Conservation (phyloP, 1,139 yeast species). For the Sugiyamaella castrensis region DNA sequence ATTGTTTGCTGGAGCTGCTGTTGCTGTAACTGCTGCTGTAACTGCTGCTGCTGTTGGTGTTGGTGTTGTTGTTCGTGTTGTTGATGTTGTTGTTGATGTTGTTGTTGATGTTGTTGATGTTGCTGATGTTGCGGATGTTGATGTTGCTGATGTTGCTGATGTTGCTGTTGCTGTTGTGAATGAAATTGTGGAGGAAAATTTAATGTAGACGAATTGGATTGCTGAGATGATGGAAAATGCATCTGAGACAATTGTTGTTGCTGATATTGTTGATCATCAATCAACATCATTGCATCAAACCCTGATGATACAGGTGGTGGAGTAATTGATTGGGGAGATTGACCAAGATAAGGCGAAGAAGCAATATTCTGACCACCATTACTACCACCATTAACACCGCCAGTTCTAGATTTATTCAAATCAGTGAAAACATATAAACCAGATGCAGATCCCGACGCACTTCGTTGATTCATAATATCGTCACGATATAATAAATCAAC, state of each 20-base stretch:
- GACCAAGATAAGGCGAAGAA: conserved; percentile 7
- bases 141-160: conserved; percentile 11
- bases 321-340: conserved; percentile 11
- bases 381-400: not conserved
- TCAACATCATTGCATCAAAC: conserved; percentile 14
- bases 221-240: conserved; percentile 10
- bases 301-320: conserved; percentile 15
- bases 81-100: conserved; percentile 12
- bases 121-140: conserved; percentile 8
- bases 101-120: conserved; percentile 13
- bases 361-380: not conserved
- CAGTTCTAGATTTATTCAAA: conserved; percentile 1
- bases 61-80: conserved; percentile 8
- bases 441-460: conserved; percentile 1
- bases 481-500: conserved; percentile 6
- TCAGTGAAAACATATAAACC: conserved; percentile 10
- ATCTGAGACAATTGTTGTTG: conserved; percentile 7
- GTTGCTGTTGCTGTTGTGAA: conserved; percentile 11
- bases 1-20: conserved; percentile 10
- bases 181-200: conserved; percentile 13
- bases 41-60: conserved; percentile 12
- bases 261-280: conserved; percentile 11
- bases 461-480: not conserved
- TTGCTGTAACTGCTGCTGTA: conserved; percentile 1
- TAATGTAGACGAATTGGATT: conserved; percentile 5